phyloP scores from a whole-genome alignment of 2,329 filamentous ascomycete species.

The Daldinia sp. region DNA sequence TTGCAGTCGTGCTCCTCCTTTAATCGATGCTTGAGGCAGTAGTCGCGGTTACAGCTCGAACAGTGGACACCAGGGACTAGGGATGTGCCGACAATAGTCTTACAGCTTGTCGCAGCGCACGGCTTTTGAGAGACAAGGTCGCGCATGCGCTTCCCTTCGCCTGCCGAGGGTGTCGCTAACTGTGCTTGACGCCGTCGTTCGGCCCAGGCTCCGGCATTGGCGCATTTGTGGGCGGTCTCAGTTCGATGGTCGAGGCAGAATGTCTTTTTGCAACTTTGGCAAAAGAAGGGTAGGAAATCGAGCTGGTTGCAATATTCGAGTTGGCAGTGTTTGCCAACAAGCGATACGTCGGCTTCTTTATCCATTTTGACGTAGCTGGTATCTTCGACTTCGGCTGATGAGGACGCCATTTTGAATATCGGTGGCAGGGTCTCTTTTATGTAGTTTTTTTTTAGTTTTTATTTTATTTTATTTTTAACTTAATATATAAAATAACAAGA shows the following conservation, averaged over 20 bases:
- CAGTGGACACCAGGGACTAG: conserved; percentile 76
- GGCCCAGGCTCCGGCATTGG: conserved; percentile 69
- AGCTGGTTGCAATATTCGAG: conserved; percentile 91
- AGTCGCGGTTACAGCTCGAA: conserved; percentile 72
- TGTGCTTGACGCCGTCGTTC: conserved; percentile 63
- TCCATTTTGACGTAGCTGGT: conserved; percentile 77
- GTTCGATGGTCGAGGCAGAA: conserved; percentile 95
- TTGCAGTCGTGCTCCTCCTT: conserved; percentile 85
- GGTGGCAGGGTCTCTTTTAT: conserved; percentile 17
- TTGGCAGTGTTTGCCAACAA: conserved; percentile 91
- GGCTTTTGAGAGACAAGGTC: conserved; percentile 69
- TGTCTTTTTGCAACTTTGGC: conserved; percentile 83
- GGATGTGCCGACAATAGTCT: conserved; percentile 74
- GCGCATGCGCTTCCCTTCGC: conserved; percentile 61
- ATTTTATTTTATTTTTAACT: no score
- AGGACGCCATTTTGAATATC: conserved; percentile 59
- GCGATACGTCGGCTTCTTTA: conserved; percentile 75
- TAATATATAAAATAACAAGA: not conserved
- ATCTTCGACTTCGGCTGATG: conserved; percentile 53
- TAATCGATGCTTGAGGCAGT: conserved; percentile 81
- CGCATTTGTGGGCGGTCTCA: conserved; percentile 79
- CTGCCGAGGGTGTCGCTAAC: conserved; percentile 61
- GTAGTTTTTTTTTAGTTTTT: not conserved
- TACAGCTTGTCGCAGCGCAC: conserved; percentile 72
- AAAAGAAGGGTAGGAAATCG: conserved; percentile 94